Conservation (phyloP, 306 rosid genomes). For the Begonia peltatifolia region DNA sequence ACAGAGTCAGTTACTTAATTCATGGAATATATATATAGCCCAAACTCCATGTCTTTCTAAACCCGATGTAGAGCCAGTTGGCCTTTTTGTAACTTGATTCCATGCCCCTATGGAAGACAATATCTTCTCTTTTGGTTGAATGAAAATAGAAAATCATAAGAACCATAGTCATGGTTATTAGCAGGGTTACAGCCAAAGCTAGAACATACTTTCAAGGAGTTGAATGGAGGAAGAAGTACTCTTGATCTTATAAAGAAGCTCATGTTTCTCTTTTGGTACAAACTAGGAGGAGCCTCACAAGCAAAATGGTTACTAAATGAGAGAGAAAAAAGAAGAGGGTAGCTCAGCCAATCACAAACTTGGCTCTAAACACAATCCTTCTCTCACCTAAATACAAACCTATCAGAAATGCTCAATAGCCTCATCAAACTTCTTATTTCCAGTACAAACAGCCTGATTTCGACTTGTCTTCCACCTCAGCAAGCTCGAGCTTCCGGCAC, state of each 20-base stretch:
- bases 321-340: slow-evolving; percentile 1
- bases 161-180: no score
- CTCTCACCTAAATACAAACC: slow-evolving; percentile 34
- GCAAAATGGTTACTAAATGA: not conserved
- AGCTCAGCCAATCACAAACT: slow-evolving; percentile 10
- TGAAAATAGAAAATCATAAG: no score
- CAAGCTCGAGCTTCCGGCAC: slow-evolving; percentile 89
- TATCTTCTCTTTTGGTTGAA: no score
- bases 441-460: slow-evolving; percentile 24
- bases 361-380: slow-evolving; percentile 17
- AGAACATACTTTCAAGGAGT: no score
- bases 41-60: no score
- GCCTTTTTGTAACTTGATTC: no score
- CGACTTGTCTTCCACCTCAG: slow-evolving; percentile 19
- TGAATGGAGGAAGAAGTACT: no score
- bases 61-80: no score
- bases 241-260: slow-evolving; percentile 4
- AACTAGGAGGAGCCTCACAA: slow-evolving; percentile 2
- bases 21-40: no score
- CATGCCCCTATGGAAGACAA: no score
- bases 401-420: slow-evolving; percentile 20
- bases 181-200: no score
- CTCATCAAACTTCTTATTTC: slow-evolving; percentile 23
- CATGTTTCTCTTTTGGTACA: slow-evolving; percentile 2
- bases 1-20: no score